A percentile compares a stretch with the other conserved stretches of the same genome.
These are phyloP conservation scores for Wickerhamomyces xylosicus DNA, from an alignment of 805 yeast species.

Conservation along the genomic window DNA sequence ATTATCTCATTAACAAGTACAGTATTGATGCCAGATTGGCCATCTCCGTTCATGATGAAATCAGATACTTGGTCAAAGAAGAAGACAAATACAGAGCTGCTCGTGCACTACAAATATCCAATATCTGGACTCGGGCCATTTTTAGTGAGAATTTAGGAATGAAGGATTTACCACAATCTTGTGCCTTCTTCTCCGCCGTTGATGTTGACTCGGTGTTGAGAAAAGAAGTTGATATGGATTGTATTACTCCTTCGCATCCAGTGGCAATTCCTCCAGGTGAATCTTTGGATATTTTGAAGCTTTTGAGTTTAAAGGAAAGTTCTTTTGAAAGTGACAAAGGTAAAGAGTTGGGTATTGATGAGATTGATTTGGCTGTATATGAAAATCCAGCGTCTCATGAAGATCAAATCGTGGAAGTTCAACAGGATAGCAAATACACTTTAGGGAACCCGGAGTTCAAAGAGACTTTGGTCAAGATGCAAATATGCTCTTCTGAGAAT, in stretches of 20 bases:
- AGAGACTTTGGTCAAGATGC: slow-evolving; percentile 7
- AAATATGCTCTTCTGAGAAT: slow-evolving; percentile 5
- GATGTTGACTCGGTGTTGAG: slow-evolving; percentile 84
- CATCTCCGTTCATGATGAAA: slow-evolving; percentile 92
- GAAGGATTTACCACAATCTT: slow-evolving; percentile 81
- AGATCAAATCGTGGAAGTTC: background rate
- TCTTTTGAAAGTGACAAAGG: slow-evolving; percentile 11
- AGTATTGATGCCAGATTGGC: slow-evolving; percentile 64
- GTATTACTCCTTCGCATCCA: slow-evolving; percentile 84
- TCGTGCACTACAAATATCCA: slow-evolving; percentile 76
- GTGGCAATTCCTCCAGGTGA: slow-evolving; percentile 69
- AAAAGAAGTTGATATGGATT: slow-evolving; percentile 87
- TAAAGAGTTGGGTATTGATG: slow-evolving; percentile 2
- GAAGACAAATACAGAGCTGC: slow-evolving; percentile 72
- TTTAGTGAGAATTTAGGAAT: slow-evolving; percentile 90
- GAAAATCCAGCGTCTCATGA: background rate
- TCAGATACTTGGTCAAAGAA: slow-evolving; percentile 67
- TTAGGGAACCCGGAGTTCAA: slow-evolving; percentile 7
- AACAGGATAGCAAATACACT: slow-evolving; percentile 3
- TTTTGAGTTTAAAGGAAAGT: slow-evolving; percentile 33
- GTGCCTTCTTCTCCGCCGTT: slow-evolving; percentile 91
- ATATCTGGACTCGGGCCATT: slow-evolving; percentile 93
- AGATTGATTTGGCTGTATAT: slow-evolving; percentile 13
- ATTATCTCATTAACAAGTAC: slow-evolving; percentile 58
- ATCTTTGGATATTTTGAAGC: slow-evolving; percentile 46